Evolutionary conservation across 345 rosid genomes (phyloP).

Genomic region (Citrus trifoliata): DNA sequence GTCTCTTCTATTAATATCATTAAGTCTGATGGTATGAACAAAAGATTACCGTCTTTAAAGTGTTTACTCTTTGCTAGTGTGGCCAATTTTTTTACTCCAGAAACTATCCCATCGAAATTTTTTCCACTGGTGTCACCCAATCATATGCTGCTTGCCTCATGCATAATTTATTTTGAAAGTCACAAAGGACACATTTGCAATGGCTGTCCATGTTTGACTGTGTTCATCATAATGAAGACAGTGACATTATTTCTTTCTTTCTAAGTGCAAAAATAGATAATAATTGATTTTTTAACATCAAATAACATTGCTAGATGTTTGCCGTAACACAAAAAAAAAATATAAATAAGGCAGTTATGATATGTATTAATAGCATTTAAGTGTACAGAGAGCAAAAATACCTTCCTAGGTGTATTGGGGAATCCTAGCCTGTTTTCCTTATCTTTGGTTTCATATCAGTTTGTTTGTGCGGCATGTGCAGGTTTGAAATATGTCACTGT

Average conservation of each 20-base stretch:
- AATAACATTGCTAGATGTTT: neutral
- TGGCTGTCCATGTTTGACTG: neutral
- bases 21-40: slow-evolving; percentile 47
- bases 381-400: neutral
- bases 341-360: neutral
- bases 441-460: neutral
- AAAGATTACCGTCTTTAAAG: neutral
- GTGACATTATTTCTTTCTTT: neutral
- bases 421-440: neutral
- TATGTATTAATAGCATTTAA: neutral
- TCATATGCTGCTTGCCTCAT: neutral
- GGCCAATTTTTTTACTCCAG: neutral
- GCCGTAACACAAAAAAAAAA: neutral
- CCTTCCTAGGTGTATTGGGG: neutral
- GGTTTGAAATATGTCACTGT: slow-evolving; percentile 45
- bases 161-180: neutral
- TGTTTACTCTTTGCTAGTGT: neutral
- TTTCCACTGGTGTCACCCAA: neutral
- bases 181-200: too few relatives aligned
- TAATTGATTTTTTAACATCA: neutral
- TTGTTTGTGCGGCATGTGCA: slow-evolving; percentile 22
- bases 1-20: slow-evolving; percentile 69
- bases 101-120: neutral
- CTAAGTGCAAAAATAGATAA: neutral
- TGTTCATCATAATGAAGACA: neutral